Evolutionary conservation across 805 yeast genomes (phyloP), one percentile per base, ranked within the genome.

Genomic region (Tetrapisispora phaffii): DNA sequence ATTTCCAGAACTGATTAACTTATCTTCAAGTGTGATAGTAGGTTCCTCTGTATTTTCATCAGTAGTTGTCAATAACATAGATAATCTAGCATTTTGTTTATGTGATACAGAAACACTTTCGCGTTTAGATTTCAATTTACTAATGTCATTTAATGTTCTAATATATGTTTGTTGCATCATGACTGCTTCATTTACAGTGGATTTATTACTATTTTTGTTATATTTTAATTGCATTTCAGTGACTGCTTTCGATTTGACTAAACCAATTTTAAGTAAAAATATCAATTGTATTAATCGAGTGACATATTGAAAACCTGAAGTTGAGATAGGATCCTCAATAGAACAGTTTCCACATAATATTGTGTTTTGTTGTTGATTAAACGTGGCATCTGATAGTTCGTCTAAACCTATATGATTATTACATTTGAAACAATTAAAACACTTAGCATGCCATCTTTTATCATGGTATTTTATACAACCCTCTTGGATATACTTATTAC

Each of bases 401-500:
- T 59, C 60, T 0, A 59, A 50, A 4, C 60, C 58, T 6, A 79
- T 65, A 0, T 49, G 44, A 34, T 72, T 71, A 13, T 62, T 56
- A 60, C 97, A 89, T 8, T 59, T 58, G 0, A 75, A 63, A 57
- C 97, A 90, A 9, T 61, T 55, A 36, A 90, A 73, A 64, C 98
- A 93, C 24, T 73, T 67, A 13, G 71, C 47, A 60, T 93, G 98
- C 97, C 96, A 90, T 54, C 96, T 75, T 41, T 69, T 67, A 31
- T 78, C 79, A 19, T 69, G 69, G 52, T 71, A 75, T 38, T 72
- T 73, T 15, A 80, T 67, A 65, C 97, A 90, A n/a, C 74, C 74
- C 53, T 82, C 93, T 62, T 93, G 97, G 34, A 90, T 85, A 52
- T 88, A 79, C 59, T 79, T 77, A 2, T 71, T 68, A 62, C 98